These are phyloP conservation scores for Pyricularia sp. DNA, from an alignment of 2,329 filamentous ascomycete genomes.

Conservation along the genomic window DNA sequence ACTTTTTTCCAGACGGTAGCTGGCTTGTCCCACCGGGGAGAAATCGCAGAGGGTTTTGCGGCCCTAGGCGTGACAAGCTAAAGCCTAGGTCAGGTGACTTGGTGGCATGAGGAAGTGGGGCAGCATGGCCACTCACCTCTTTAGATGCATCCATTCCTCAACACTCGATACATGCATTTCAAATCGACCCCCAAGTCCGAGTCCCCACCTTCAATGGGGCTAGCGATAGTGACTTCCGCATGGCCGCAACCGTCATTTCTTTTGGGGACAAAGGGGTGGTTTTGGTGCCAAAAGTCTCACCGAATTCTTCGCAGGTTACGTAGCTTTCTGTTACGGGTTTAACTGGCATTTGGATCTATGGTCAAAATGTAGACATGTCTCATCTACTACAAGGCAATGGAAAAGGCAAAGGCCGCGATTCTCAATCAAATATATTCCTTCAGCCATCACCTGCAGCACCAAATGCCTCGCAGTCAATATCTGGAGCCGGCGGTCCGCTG, in stretches of 20 bases:
- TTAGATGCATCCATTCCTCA: not conserved
- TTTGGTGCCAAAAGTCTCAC: not conserved
- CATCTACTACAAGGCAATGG: not conserved
- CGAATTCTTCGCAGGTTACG: not conserved
- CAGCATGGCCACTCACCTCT: not conserved
- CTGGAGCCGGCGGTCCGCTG: not conserved
- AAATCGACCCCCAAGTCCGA: not conserved
- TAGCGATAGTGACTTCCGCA: not conserved
- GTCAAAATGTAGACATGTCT: conserved; percentile 1
- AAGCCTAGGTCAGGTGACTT: not conserved
- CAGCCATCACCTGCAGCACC: not conserved
- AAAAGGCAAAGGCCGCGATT: not conserved
- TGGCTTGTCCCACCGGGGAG: conserved; percentile 6
- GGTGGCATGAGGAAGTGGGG: not conserved
- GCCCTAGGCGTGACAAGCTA: not conserved
- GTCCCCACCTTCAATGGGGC: not conserved
- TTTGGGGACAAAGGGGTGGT: conserved; percentile 9
- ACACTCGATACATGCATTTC: not conserved
- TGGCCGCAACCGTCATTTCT: not conserved
- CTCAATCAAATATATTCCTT: not conserved
- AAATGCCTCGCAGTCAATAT: not conserved
- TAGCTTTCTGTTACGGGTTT: not conserved
- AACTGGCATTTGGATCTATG: not conserved
- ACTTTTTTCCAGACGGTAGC: conserved; percentile 11
- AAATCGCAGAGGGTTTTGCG: conserved; percentile 1